phyloP scores from a whole-genome alignment of 164 flowering plant genomes.

The Umbellularia californica region DNA sequence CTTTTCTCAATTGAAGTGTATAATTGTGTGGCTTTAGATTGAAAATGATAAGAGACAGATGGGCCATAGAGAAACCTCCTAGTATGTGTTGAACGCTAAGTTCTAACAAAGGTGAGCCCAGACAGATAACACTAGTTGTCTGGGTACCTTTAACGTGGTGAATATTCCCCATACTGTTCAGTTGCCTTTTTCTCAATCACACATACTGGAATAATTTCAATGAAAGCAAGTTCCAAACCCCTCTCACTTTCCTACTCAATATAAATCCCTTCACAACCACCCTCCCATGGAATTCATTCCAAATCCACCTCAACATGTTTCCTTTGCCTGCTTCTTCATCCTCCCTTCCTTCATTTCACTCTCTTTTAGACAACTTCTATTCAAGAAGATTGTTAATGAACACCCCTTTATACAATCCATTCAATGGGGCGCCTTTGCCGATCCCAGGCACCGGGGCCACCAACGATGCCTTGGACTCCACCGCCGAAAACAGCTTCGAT shows the following conservation, averaged over 20 bases:
- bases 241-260: neutral
- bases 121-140: too few species aligned
- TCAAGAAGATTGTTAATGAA: neutral
- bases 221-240: neutral
- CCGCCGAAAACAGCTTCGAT: conserved; percentile 44
- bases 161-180: too few species aligned
- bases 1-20: too few species aligned
- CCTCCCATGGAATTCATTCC: neutral
- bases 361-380: neutral
- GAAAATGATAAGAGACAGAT: too few species aligned
- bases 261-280: neutral
- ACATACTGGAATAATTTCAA: too few species aligned
- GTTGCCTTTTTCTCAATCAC: too few species aligned
- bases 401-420: neutral
- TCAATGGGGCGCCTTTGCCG: neutral
- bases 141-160: too few species aligned
- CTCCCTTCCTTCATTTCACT: neutral
- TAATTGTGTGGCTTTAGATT: too few species aligned
- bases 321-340: neutral
- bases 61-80: too few species aligned
- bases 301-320: neutral
- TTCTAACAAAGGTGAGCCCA: too few species aligned
- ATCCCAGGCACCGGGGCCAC: neutral
- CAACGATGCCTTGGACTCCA: neutral
- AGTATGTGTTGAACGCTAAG: too few species aligned